A percentile compares a stretch with the other conserved stretches of the same genome.
Evolutionary conservation across 2,329 filamentous ascomycete genomes (phyloP).

Genomic region (Onygenales sp.): DNA sequence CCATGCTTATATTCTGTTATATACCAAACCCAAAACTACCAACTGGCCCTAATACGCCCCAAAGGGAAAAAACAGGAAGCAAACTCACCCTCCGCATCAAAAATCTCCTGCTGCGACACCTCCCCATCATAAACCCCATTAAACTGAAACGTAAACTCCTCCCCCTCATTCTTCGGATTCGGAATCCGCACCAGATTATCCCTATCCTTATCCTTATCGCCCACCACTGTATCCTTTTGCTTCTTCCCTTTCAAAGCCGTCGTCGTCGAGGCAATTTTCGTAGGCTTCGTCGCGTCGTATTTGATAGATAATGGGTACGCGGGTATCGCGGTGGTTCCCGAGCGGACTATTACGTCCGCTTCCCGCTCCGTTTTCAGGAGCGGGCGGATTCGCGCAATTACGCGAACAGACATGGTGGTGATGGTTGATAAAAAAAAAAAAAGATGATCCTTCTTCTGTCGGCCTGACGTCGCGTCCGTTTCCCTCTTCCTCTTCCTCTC

Average conservation of each 20-base stretch:
- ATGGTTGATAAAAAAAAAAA: no score
- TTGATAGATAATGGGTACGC: neutral
- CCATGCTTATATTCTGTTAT: neutral
- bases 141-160: slow-evolving; percentile 91
- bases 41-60: neutral
- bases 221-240: slow-evolving; percentile 14
- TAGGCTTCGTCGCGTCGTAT: neutral
- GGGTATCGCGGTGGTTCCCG: slow-evolving; percentile 36
- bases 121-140: slow-evolving; percentile 79
- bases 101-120: slow-evolving; percentile 76
- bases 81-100: slow-evolving; percentile 71
- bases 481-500: neutral
- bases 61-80: neutral
- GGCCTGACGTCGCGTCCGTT: neutral
- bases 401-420: slow-evolving; percentile 51
- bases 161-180: slow-evolving; percentile 82
- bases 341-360: slow-evolving; percentile 76
- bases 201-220: slow-evolving; percentile 33
- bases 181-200: slow-evolving; percentile 74
- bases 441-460: neutral
- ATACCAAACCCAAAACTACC: neutral
- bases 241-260: slow-evolving; percentile 16
- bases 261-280: slow-evolving; percentile 13
- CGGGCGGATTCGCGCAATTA: slow-evolving; percentile 84
- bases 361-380: slow-evolving; percentile 77